These are phyloP conservation scores for Colletotrichum caudatum DNA, from an alignment of 2,329 filamentous ascomycete species.

Conservation along the genomic window DNA sequence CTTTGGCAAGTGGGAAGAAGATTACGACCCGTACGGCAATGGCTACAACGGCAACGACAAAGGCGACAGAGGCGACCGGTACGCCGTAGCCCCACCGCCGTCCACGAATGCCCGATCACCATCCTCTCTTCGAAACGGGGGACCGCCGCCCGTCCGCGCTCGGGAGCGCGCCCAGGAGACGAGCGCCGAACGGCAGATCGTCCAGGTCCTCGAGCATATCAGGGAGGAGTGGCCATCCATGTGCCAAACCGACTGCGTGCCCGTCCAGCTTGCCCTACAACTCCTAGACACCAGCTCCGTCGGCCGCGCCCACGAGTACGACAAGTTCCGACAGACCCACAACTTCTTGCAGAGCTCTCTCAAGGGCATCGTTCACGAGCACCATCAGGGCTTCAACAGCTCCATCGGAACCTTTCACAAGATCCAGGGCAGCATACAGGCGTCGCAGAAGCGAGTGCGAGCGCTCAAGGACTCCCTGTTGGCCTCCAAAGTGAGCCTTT, in stretches of 20 bases:
- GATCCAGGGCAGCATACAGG: slow-evolving; percentile 92
- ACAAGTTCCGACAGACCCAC: slow-evolving; percentile 85
- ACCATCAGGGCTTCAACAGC: slow-evolving; percentile 99
- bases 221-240: slow-evolving; percentile 92
- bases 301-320: slow-evolving; percentile 89
- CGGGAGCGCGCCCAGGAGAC: slow-evolving; percentile 54
- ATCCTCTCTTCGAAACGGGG: slow-evolving; percentile 48
- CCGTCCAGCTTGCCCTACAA: slow-evolving; percentile 94
- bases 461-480: slow-evolving; percentile 85
- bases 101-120: slow-evolving; percentile 43
- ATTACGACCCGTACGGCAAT: slow-evolving; percentile 64
- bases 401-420: slow-evolving; percentile 99
- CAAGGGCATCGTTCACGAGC: slow-evolving; percentile 96
- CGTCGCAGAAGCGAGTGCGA: slow-evolving; percentile 87
- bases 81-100: slow-evolving; percentile 52
- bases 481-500: slow-evolving; percentile 82
- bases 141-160: slow-evolving; percentile 46
- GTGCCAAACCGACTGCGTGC: slow-evolving; percentile 88
- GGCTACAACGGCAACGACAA: slow-evolving; percentile 54
- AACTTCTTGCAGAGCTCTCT: slow-evolving; percentile 91
- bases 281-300: slow-evolving; percentile 94
- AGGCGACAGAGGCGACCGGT: slow-evolving; percentile 56
- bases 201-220: slow-evolving; percentile 82
- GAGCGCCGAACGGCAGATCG: slow-evolving; percentile 68
- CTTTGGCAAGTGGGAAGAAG: slow-evolving; percentile 59